Base-by-base conservation (phyloP, 805 yeast genomes). In the Lachancea mirantina region DNA sequence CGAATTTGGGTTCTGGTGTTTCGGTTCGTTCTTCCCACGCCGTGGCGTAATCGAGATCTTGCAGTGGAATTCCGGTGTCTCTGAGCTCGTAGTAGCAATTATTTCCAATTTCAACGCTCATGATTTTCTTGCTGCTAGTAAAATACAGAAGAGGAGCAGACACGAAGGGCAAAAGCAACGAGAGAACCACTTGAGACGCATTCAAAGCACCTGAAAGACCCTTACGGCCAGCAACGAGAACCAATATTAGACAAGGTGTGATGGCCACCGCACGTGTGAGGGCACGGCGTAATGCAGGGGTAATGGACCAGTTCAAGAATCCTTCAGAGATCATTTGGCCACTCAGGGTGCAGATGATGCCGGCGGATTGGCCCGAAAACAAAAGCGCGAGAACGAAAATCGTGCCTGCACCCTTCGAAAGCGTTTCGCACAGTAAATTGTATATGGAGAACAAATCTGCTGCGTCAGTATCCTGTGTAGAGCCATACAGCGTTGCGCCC, bases 281-380 rank as follows among this genome's bases (percentile, higher is more conserved):
- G 15, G 87, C 68, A 39, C 96, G 68, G 47, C 95, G 70, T 8
- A 82, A 59, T 32, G 84, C 84, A 4, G 96, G 95, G 10, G 85
- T 74, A 32, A 87, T 67, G 6, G 80, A 65, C 84, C 95, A 83
- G 43, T 72, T 70, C 26, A 84, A 65, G 49, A 85, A 88, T 2
- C 96, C 96, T 57, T 87, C 96, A 49, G 84, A 76, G 6, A 87
- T 94, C 76, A 84, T 84, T 55, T 87, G 96, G 22, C 96, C 95
- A 2, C 96, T 88, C 48, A 88, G 68, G 0, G 96, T 88, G 52
- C 95, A 87, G 13, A 87, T 94, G 23, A 89, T 83, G 25, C 96
- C 96, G 2, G 96, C 96, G 48, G 92, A 79, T 51, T 87, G 89
- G n/a, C 96, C 96, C 9, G 89, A 78, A 52, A 83, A 87, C 28